Conservation (phyloP, 2,329 filamentous ascomycete species). For the Leptodontidium sp. region DNA sequence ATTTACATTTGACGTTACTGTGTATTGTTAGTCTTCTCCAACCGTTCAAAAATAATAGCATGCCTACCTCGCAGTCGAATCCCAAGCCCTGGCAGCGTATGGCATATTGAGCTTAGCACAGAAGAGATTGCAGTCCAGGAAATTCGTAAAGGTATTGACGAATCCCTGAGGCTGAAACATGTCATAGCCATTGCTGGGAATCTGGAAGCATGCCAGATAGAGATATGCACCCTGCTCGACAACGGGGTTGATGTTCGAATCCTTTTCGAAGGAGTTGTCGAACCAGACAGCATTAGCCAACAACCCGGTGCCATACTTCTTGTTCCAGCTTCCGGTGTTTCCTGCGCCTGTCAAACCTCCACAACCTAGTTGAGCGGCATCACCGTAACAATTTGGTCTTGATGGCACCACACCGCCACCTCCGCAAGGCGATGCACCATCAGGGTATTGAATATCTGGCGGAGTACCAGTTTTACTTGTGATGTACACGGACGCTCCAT, state of each 20-base stretch:
- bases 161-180: constrained; percentile 16
- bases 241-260: background rate
- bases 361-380: background rate
- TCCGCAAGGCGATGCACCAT: background rate
- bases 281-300: background rate
- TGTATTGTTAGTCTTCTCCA: background rate
- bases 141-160: background rate
- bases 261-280: constrained; percentile 8
- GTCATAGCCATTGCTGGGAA: background rate
- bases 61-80: background rate
- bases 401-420: background rate
- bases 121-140: background rate
- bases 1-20: constrained; percentile 7
- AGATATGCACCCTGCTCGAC: background rate
- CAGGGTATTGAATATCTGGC: background rate
- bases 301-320: background rate
- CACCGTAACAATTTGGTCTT: constrained; percentile 12
- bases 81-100: constrained; percentile 8
- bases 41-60: background rate
- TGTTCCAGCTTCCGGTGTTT: background rate
- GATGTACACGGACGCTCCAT: background rate
- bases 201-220: constrained; percentile 16
- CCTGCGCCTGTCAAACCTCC: background rate
- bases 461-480: background rate
- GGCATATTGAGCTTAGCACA: constrained; percentile 14